Conservation (phyloP, 1,284 basidiomycete genomes). For the Puccinia horiana region DNA sequence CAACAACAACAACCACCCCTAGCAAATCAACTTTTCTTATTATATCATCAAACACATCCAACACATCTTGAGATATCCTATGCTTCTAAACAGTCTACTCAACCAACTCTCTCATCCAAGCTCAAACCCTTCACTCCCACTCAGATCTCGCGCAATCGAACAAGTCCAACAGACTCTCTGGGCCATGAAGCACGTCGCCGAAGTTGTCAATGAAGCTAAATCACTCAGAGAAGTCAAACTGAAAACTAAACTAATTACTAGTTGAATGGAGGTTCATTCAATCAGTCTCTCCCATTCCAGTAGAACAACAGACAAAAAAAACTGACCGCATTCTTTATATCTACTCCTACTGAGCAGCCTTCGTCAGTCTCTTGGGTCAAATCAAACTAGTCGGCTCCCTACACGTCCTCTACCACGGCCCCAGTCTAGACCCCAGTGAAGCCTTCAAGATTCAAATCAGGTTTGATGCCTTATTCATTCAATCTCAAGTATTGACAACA, state of each 20-base stretch:
- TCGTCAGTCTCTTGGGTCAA: conserved; percentile 70
- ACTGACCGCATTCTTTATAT: too few relatives aligned
- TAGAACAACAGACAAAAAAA: too few relatives aligned
- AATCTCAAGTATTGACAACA: conserved; percentile 47
- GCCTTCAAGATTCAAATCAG: conserved; percentile 73
- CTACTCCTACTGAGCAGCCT: conserved; percentile 60
- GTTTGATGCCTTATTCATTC: conserved; percentile 49
- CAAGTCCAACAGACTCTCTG: conserved; percentile 53
- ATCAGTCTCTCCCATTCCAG: conserved; percentile 30
- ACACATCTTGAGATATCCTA: conserved; percentile 56
- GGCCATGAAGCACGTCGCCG: conserved; percentile 68
- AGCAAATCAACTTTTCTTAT: conserved; percentile 55
- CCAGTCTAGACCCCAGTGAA: conserved; percentile 54
- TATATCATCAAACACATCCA: conserved; percentile 57
- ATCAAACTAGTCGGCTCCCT: conserved; percentile 77
- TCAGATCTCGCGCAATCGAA: conserved; percentile 34
- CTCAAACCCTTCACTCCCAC: background rate
- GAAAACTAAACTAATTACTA: conserved; percentile 66
- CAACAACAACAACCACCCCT: background rate
- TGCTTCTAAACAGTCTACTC: conserved; percentile 54
- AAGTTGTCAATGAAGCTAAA: conserved; percentile 64
- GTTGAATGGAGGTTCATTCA: conserved; percentile 49
- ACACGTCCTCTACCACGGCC: conserved; percentile 72
- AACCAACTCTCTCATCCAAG: conserved; percentile 51
- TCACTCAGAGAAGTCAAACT: conserved; percentile 66